Percentiles rank a stretch among this genome's conserved stretches.
Evolutionary conservation across 805 yeast species (phyloP).

Genomic region (Ogataea methanolica): DNA sequence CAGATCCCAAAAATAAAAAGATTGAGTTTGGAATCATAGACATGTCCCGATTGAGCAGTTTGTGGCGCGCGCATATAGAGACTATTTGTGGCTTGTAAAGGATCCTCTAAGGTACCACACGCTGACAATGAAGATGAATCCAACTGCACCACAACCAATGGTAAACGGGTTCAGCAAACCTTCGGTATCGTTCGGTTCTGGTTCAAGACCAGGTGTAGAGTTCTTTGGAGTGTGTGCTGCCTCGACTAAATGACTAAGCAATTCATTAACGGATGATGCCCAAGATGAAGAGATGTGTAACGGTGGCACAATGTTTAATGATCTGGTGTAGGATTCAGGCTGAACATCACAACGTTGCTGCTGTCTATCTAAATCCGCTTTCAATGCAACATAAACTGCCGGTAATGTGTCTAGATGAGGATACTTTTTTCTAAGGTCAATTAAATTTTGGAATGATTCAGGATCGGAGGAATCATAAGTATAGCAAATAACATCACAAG

Average conservation of each 20-base stretch:
- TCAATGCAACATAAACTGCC: slow-evolving; percentile 81
- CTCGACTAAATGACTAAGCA: slow-evolving; percentile 82
- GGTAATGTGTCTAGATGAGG: slow-evolving; percentile 65
- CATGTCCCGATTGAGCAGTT: background rate
- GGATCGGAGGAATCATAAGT: slow-evolving; percentile 96
- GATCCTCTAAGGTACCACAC: slow-evolving; percentile 62
- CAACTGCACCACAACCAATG: slow-evolving; percentile 65
- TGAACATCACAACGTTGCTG: slow-evolving; percentile 83
- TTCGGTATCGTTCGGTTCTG: slow-evolving; percentile 49
- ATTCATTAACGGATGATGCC: slow-evolving; percentile 80
- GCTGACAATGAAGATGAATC: slow-evolving; percentile 58
- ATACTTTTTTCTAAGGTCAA: slow-evolving; percentile 60
- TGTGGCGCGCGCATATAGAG: no score
- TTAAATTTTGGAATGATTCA: slow-evolving; percentile 80
- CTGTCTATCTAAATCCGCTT: slow-evolving; percentile 93
- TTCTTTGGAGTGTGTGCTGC: slow-evolving; percentile 76
- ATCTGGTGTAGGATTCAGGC: slow-evolving; percentile 81
- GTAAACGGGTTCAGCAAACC: slow-evolving; percentile 44
- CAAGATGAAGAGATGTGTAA: slow-evolving; percentile 87
- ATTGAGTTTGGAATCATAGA: background rate
- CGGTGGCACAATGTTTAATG: slow-evolving; percentile 69
- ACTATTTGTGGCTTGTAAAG: background rate
- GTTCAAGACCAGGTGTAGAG: slow-evolving; percentile 75
- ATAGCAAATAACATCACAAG: slow-evolving; percentile 88
- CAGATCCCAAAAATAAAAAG: background rate